Base-by-base conservation (phyloP, 1,284 basidiomycete genomes). In the Sporisorium iseilematis-ciliati region DNA sequence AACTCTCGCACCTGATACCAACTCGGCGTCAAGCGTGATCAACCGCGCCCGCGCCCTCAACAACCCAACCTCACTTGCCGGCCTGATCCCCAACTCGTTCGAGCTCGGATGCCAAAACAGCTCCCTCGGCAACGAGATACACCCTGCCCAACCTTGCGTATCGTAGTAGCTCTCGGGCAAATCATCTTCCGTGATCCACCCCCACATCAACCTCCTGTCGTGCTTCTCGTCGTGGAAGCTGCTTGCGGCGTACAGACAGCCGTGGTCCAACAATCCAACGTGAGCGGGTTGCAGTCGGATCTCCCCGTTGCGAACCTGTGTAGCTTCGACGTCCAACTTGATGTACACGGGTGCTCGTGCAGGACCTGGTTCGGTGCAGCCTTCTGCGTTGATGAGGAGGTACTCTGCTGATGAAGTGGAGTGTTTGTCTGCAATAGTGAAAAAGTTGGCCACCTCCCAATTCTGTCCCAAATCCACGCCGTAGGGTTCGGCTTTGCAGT, bases 181-280 rank as follows among this genome's bases (percentile, higher is more conserved):
- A 42, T 79, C 77, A 43, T 80, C 79, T 21, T 80, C 79, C 3
- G 79, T 71, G 45, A 80, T 70, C 79, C 79, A 80, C 7, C 76
- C 74, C 78, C 78, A 80, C 62, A 80, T 70, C 50, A 80, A 59
- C 10, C 78, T 53, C 14, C 77, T 69, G 10, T 65, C 26, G 29
- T 54, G 59, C 51, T 57, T 50, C 12, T 63, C 46, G 43, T 79
- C 74, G 48, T 70, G 68, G 57, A 77, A 77, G 14, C 71, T 75
- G 50, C 65, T 77, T 2, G 77, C 75, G 16, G 79, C 79, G 38
- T 80, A 80, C 21, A 77, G 58, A 55, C 77, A 77, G 25, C 79
- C 79, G 42, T 79, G 67, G 31, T 80, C 79, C 7, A 80, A 51
- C 31, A 77, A 48, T 0, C 63, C 68, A 0, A 72, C 70, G 12